Conservation (phyloP, 495 filamentous ascomycete genomes). For the Trichoderma gamsii region DNA sequence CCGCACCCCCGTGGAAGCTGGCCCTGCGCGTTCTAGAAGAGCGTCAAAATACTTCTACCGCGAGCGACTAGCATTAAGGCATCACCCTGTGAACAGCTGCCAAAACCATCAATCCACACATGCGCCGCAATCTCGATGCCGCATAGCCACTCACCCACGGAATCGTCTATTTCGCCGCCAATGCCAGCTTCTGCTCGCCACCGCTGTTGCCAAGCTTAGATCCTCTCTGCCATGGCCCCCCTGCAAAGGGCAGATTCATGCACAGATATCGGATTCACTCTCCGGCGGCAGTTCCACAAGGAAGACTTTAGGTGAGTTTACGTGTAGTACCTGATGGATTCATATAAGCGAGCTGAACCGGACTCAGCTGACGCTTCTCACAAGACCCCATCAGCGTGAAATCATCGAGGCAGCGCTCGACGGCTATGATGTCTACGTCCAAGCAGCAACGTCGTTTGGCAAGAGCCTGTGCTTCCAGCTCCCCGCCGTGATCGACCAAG, state of each 20-base stretch:
- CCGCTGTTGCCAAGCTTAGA: neutral
- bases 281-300: constrained; percentile 78
- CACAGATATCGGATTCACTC: constrained; percentile 76
- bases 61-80: neutral
- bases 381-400: constrained; percentile 76
- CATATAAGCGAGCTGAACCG: no score
- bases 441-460: constrained; percentile 93
- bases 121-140: neutral
- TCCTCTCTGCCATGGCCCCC: constrained; percentile 30
- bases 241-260: constrained; percentile 39
- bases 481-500: constrained; percentile 79
- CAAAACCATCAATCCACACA: neutral
- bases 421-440: constrained; percentile 86
- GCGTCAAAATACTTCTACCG: constrained; percentile 2
- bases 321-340: neutral
- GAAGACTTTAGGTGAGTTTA: constrained; percentile 56
- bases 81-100: neutral
- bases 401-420: constrained; percentile 76
- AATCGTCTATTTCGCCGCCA: neutral
- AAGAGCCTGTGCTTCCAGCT: constrained; percentile 94
- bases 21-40: constrained; percentile 7
- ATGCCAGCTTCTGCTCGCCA: neutral
- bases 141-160: neutral
- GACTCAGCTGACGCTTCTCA: no score
- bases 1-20: neutral